A percentile compares a stretch with the other conserved stretches of the same genome.
These are phyloP conservation scores for Hypholoma sublateritium DNA, from an alignment of 768 basidiomycete species.

Conservation along the genomic window DNA sequence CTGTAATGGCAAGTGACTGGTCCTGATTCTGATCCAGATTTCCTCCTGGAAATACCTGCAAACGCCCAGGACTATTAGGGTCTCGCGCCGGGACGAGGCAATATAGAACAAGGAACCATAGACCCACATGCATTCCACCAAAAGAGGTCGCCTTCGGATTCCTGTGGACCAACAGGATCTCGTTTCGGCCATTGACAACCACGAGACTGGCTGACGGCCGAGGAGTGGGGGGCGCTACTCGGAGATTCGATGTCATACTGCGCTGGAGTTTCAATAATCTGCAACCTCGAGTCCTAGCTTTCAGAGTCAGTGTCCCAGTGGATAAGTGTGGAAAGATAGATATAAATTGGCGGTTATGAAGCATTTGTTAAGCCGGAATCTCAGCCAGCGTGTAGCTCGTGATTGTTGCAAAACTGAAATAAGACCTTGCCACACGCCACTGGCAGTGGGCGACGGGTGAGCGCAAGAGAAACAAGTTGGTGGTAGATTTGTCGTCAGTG, in stretches of 20 bases:
- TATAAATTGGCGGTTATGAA: conserved; percentile 5
- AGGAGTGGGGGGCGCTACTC: conserved; percentile 27
- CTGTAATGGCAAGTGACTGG: conserved; percentile 54
- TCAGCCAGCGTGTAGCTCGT: conserved; percentile 6
- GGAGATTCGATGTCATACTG: conserved; percentile 10
- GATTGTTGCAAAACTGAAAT: conserved; percentile 10
- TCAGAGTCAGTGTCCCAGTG: not conserved
- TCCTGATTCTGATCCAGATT: conserved; percentile 66
- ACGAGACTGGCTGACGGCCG: conserved; percentile 69
- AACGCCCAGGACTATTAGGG: not conserved
- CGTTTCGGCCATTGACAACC: conserved; percentile 63
- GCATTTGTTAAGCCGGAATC: conserved; percentile 14
- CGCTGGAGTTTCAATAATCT: not conserved
- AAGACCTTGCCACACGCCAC: too few species aligned
- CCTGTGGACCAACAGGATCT: conserved; percentile 68
- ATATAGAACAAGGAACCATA: not conserved
- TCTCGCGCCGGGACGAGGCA: not conserved
- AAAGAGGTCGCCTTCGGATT: conserved; percentile 65
- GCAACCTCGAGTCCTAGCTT: not conserved
- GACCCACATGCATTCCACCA: conserved; percentile 63
- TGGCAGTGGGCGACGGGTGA: too few species aligned
- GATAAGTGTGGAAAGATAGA: not conserved
- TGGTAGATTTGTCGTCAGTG: too few species aligned
- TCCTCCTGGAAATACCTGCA: conserved; percentile 77
- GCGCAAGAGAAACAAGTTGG: too few species aligned